These are phyloP conservation scores for Rhizopogon salebrosus DNA, from an alignment of 768 basidiomycete species.

Conservation along the genomic window DNA sequence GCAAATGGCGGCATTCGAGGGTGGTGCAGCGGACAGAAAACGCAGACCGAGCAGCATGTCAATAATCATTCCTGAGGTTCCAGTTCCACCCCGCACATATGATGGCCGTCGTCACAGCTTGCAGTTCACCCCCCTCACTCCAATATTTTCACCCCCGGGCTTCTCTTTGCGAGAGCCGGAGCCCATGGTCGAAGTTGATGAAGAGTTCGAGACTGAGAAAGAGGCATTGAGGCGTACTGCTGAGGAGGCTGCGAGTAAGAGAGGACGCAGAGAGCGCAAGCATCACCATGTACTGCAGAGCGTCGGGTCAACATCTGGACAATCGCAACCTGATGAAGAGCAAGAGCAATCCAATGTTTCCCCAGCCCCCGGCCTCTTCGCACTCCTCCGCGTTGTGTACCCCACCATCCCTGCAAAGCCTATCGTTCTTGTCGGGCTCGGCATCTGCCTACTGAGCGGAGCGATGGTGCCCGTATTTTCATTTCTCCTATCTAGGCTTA, in stretches of 20 bases:
- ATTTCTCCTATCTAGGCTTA: conserved; percentile 75
- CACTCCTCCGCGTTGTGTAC: conserved; percentile 50
- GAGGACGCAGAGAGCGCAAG: conserved; percentile 22
- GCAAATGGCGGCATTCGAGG: conserved; percentile 12
- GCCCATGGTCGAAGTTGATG: conserved; percentile 30
- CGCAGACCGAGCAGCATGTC: conserved; percentile 29
- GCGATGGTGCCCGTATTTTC: conserved; percentile 91
- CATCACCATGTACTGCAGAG: background rate
- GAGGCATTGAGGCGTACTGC: conserved; percentile 34
- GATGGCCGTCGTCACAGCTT: conserved; percentile 39
- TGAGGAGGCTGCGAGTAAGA: conserved; percentile 31
- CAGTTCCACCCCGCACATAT: conserved; percentile 25
- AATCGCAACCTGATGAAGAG: background rate
- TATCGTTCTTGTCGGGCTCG: conserved; percentile 62
- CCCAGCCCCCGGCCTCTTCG: conserved; percentile 17
- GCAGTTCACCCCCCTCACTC: conserved; percentile 60
- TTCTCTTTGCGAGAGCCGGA: background rate
- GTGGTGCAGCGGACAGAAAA: conserved; percentile 14
- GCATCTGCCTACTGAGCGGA: conserved; percentile 68
- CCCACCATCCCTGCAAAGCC: conserved; percentile 74
- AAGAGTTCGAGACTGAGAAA: conserved; percentile 43
- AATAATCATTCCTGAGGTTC: conserved; percentile 30
- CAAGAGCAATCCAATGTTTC: conserved; percentile 2
- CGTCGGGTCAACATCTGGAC: conserved; percentile 5
- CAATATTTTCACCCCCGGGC: conserved; percentile 30